A percentile compares a stretch with the other conserved stretches of the same genome.
phyloP scores from a whole-genome alignment of 176 grass and related monocot genomes.

The Urochloa ruziziensis region DNA sequence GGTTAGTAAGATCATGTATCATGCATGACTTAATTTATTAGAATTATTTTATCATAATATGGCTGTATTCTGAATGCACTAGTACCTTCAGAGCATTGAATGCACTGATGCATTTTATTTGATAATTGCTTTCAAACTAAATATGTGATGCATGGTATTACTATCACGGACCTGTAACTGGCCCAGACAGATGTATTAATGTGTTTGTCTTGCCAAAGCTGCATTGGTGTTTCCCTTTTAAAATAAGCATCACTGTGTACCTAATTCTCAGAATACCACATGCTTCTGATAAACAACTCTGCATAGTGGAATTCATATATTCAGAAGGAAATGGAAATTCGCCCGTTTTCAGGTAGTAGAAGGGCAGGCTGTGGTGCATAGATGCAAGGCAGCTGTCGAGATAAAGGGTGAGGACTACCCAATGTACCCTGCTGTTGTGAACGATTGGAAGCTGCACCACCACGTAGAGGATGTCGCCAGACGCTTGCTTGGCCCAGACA shows the following conservation, averaged over 20 bases:
- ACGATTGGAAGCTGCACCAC: slow-evolving; percentile 63
- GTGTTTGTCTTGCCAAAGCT: neutral
- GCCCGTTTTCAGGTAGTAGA: slow-evolving; percentile 62
- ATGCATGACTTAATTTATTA: neutral
- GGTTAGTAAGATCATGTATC: slow-evolving; percentile 42
- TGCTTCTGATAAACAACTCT: slow-evolving; percentile 5
- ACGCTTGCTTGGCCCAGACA: slow-evolving; percentile 58
- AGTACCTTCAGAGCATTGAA: neutral
- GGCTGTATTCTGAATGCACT: neutral
- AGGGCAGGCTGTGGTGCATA: slow-evolving; percentile 66
- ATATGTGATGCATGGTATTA: neutral
- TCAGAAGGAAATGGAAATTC: neutral
- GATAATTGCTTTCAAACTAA: neutral
- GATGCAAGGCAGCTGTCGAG: slow-evolving; percentile 47
- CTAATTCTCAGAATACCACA: neutral
- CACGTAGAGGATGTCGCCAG: slow-evolving; percentile 56
- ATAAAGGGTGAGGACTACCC: slow-evolving; percentile 47
- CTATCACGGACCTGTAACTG: neutral
- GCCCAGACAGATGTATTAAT: neutral
- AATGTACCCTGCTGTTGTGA: slow-evolving; percentile 78
- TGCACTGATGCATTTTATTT: neutral
- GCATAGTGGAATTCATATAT: neutral
- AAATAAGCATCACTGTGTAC: neutral
- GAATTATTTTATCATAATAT: neutral
- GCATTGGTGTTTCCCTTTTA: neutral